Conservation (phyloP, 1,284 basidiomycete species). For the Moniliophthora roreri region DNA sequence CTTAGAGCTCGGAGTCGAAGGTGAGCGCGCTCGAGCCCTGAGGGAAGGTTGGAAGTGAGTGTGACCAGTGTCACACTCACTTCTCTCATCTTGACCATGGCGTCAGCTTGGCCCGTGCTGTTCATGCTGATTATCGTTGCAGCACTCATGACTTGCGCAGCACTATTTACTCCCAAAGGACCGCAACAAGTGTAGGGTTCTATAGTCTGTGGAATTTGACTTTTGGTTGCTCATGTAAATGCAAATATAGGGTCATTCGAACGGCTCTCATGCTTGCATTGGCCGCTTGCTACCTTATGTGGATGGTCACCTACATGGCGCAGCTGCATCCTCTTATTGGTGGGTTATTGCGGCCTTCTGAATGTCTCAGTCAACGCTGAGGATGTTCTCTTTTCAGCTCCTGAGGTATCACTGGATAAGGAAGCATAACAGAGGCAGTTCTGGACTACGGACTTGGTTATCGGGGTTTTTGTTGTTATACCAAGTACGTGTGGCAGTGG, state of each 20-base stretch:
- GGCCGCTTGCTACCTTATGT: conserved; percentile 87
- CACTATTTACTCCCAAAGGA: conserved; percentile 79
- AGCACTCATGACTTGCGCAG: conserved; percentile 65
- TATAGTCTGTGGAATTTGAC: too few relatives aligned
- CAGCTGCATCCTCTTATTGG: conserved; percentile 89
- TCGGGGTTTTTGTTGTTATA: too few relatives aligned
- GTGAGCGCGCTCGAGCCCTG: too few relatives aligned
- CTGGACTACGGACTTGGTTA: too few relatives aligned
- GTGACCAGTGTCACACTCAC: too few relatives aligned
- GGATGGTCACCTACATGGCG: conserved; percentile 91
- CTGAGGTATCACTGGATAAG: background rate
- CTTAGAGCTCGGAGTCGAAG: too few relatives aligned
- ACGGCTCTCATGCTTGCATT: conserved; percentile 77
- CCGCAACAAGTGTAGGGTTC: conserved; percentile 85
- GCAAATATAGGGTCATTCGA: conserved; percentile 69
- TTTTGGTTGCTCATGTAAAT: too few relatives aligned
- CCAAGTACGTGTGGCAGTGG: too few relatives aligned
- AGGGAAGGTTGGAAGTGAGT: too few relatives aligned
- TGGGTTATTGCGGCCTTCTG: conserved; percentile 34
- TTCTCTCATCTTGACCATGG: conserved; percentile 4
- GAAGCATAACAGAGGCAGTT: background rate
- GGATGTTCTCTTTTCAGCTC: background rate
- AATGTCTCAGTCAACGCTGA: background rate
- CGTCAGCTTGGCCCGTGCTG: conserved; percentile 12
- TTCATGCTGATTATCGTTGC: conserved; percentile 54